phyloP scores from a whole-genome alignment of 805 yeast genomes.

The Cyberlindnera mrakii region DNA sequence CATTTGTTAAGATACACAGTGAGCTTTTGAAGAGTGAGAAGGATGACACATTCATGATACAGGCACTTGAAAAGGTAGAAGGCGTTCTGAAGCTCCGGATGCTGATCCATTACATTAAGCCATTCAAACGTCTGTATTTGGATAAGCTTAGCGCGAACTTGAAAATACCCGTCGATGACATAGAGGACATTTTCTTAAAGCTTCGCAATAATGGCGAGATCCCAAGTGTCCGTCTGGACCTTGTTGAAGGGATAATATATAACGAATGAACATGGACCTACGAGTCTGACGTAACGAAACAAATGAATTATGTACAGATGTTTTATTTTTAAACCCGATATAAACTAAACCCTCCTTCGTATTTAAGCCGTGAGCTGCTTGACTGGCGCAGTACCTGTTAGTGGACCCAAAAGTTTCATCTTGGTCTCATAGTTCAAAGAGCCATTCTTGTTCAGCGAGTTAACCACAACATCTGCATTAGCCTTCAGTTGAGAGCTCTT shows the following conservation, averaged over 20 bases:
- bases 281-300: neutral
- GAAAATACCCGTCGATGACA: slow-evolving; percentile 12
- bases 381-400: slow-evolving; percentile 24
- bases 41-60: slow-evolving; percentile 14
- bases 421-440: slow-evolving; percentile 17
- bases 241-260: slow-evolving; percentile 22
- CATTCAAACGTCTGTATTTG: slow-evolving; percentile 21
- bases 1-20: slow-evolving; percentile 10
- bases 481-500: slow-evolving; percentile 14
- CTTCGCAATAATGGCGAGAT: slow-evolving; percentile 18
- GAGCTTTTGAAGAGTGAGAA: slow-evolving; percentile 7
- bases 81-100: slow-evolving; percentile 16
- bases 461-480: slow-evolving; percentile 23
- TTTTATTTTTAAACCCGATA: neutral
- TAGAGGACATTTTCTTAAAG: slow-evolving; percentile 21
- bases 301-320: neutral
- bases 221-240: slow-evolving; percentile 17
- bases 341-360: neutral
- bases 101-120: slow-evolving; percentile 24
- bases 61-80: slow-evolving; percentile 17
- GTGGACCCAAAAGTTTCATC: slow-evolving; percentile 21
- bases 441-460: slow-evolving; percentile 21
- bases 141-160: slow-evolving; percentile 13
- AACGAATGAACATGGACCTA: slow-evolving; percentile 9
- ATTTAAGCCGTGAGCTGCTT: slow-evolving; percentile 15